Conservation (phyloP, 2,329 filamentous ascomycete species). For the Simplicillium sp. region DNA sequence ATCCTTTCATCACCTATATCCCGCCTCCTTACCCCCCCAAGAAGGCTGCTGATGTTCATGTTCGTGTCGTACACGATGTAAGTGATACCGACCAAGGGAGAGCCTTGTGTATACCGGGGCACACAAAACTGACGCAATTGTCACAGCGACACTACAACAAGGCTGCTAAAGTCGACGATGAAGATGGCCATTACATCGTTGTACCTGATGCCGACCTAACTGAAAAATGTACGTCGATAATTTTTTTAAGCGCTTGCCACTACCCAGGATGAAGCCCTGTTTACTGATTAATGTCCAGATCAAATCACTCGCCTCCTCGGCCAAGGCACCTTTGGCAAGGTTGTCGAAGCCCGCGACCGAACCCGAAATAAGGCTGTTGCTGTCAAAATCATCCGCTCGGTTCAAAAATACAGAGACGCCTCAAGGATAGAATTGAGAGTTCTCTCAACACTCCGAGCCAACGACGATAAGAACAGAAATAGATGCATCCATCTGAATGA, state of each 20-base stretch:
- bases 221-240: slow-evolving; percentile 64
- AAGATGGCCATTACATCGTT: slow-evolving; percentile 95
- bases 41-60: slow-evolving; percentile 73
- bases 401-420: slow-evolving; percentile 96
- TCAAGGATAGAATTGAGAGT: slow-evolving; percentile 91
- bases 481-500: slow-evolving; percentile 94
- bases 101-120: too few relatives aligned
- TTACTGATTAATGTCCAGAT: slow-evolving; percentile 41
- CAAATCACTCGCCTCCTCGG: slow-evolving; percentile 83
- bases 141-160: slow-evolving; percentile 26
- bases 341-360: slow-evolving; percentile 83
- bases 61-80: slow-evolving; percentile 55
- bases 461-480: slow-evolving; percentile 86
- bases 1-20: slow-evolving; percentile 70
- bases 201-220: slow-evolving; percentile 79
- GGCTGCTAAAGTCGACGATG: slow-evolving; percentile 78
- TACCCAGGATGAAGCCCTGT: too few relatives aligned
- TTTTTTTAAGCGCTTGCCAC: background rate
- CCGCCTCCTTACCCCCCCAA: slow-evolving; percentile 82
- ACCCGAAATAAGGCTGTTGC: slow-evolving; percentile 71
- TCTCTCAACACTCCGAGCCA: slow-evolving; percentile 80
- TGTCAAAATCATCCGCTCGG: slow-evolving; percentile 96
- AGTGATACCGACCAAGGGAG: slow-evolving; percentile 19
- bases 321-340: slow-evolving; percentile 96
- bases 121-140: too few relatives aligned